Evolutionary conservation across 2,329 filamentous ascomycete genomes (phyloP).

Genomic region (Onygenales sp.): DNA sequence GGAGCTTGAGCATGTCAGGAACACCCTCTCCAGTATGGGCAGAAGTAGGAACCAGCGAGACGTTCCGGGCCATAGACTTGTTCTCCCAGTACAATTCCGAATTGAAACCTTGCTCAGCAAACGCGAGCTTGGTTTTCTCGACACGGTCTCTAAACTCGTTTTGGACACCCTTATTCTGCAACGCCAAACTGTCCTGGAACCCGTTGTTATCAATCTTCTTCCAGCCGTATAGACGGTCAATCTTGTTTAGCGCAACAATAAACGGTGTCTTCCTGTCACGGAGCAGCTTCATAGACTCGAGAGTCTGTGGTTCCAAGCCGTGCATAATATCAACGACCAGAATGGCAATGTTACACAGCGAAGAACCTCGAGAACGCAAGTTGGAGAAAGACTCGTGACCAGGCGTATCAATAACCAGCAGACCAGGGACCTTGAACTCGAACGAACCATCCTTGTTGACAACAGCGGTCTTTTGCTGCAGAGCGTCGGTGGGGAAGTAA

Average conservation of each 20-base stretch:
- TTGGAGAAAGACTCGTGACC: conserved; percentile 99
- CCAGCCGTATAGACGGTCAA: conserved; percentile 98
- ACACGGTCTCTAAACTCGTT: conserved; percentile 89
- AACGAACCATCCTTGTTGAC: conserved; percentile 86
- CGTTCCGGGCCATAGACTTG: conserved; percentile 88
- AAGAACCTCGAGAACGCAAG: conserved; percentile 89
- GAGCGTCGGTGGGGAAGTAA: conserved; percentile 93
- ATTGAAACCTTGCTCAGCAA: conserved; percentile 96
- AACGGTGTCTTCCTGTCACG: conserved; percentile 93
- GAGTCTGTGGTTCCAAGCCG: conserved; percentile 90
- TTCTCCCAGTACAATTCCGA: conserved; percentile 95
- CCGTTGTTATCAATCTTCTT: conserved; percentile 98
- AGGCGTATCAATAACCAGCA: conserved; percentile 94
- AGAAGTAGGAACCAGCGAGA: conserved; percentile 94
- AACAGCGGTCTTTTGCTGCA: conserved; percentile 83
- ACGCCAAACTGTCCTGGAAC: conserved; percentile 80
- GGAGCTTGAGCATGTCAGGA: conserved; percentile 95
- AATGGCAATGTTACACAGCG: conserved; percentile 98
- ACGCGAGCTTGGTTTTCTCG: conserved; percentile 83
- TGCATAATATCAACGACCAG: conserved; percentile 99
- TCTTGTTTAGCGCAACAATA: conserved; percentile 98
- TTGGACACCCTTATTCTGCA: conserved; percentile 88
- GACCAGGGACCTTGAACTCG: conserved; percentile 94
- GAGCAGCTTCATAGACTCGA: conserved; percentile 93
- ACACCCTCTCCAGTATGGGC: conserved; percentile 99